Base-by-base conservation (phyloP, 441 rosid genomes). In the Pelargonium fulgidum region DNA sequence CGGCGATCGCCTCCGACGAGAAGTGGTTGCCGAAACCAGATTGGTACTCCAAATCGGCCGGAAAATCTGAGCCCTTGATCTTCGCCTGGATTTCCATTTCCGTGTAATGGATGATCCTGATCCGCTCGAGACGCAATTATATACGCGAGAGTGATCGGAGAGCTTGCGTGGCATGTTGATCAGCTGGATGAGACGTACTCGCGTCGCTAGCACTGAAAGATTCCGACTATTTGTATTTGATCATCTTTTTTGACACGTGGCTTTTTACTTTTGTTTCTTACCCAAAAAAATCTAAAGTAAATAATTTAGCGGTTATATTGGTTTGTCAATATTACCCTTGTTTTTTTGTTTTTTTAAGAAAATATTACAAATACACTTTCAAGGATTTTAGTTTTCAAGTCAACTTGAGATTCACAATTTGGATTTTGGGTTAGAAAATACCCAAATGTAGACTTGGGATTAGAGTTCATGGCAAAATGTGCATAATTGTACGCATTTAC, bases 11-110 rank as follows among this genome's bases (percentile, higher is more conserved):
- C 70, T 93, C 96, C 14, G 98, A 93, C 11, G 87, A 85, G 74
- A 89, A 87, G 74, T 72, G 79, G 83, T 83, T 93, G 73, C 86
- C 87, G 77, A 91, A 85, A 41, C 97, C 97, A 11, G 90, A 80
- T 10, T 70, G 87, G 78, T 88, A 93, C 17, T 75, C 75, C 41
- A 76, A 73, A 26, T 78, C 84, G 10, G 48, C 75, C 54, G 79
- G 69, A 42, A 81, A 81, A 42, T 72, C 78, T 10, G 44, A 3
- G 69, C 62, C 70, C 52, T 29, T 17, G 47, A 44, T 16, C 39
- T 62, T 63, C 14, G 16, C 56, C 14, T 48, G 13, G 14, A 48
- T 48, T 4, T n/a, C 56, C 16, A 48, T 48, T 9, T 41, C 10
- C 45, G 45, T 12, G 14, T 12, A 11, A n/a, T n/a, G 56, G 7